Evolutionary conservation across 2,329 filamentous ascomycete species (phyloP), one percentile per base, ranked within the genome.

Genomic region (Trichoderma sp.): DNA sequence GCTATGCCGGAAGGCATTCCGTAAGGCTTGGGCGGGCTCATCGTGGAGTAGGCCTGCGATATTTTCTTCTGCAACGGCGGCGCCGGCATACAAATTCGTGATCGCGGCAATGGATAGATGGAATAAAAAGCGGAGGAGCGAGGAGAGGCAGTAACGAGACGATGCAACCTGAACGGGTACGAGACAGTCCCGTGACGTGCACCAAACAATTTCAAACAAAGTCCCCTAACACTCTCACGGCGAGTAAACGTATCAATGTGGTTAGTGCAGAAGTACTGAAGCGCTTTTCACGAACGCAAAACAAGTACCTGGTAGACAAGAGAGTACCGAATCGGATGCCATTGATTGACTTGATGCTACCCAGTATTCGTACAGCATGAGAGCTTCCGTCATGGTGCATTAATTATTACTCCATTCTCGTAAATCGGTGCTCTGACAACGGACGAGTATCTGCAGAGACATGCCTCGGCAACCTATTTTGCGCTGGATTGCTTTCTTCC

Each of bases 1-100:
- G 69, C 69, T 64, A 72, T 53, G 59, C 59, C 69, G 69, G 69
- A 72, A 72, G 56, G 59, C 69, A 45, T 72, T 64, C 69, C 59
- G 38, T 64, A 63, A 64, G 69, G 69, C 69, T 72, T 72, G 27
- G 69, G 69, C 59, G 59, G 41, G 38, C 56, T 33, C 59, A 72
- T 59, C 27, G 56, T 50, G 27, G 59, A 63, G 35, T 35, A 50
- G n/a, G 69, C 59, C 38, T 64, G 38, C 59, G 69, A 72, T 72
- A 24, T 31, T 53, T 71, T 64, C 59, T 33, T 72, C 38, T 33
- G 68, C 56, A 60, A 72, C 33, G 35, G 69, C 38, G 14, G 59
- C 14, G n/a, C 50, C 29, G 41, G 29, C 38, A 64, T 27, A 18
- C 69, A 63, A 11, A 12, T 63, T 16, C 18, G 69, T 21, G 66